These are phyloP conservation scores for Metschnikowia orientalis DNA, from an alignment of 805 yeast species.

Conservation along the genomic window DNA sequence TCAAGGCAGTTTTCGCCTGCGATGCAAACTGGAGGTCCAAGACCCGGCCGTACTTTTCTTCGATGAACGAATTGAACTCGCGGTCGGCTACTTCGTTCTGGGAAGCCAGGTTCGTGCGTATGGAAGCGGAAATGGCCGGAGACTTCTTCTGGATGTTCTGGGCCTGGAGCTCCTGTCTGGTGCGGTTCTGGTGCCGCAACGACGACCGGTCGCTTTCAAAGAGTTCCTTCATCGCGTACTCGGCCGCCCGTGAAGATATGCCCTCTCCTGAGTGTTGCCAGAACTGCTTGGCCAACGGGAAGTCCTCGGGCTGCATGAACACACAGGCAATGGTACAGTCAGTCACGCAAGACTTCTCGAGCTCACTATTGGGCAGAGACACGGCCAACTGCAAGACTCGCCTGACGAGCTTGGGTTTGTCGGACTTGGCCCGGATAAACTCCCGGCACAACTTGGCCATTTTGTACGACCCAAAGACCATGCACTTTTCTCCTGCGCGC, in stretches of 20 bases:
- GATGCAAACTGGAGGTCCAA: conserved; percentile 71
- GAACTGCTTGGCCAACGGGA: conserved; percentile 69
- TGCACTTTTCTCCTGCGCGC: conserved; percentile 67
- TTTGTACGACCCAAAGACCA: conserved; percentile 72
- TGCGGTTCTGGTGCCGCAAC: conserved; percentile 14
- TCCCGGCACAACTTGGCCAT: conserved; percentile 84
- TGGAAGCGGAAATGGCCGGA: conserved; percentile 29
- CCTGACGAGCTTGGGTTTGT: conserved; percentile 24
- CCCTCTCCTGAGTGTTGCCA: conserved; percentile 99
- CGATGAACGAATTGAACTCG: conserved; percentile 67
- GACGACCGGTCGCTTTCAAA: conserved; percentile 20
- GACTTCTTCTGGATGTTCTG: conserved; percentile 29
- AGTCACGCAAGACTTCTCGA: conserved; percentile 54
- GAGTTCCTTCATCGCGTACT: conserved; percentile 68
- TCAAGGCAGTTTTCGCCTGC: conserved; percentile 71
- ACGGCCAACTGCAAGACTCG: conserved; percentile 73
- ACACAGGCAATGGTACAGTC: conserved; percentile 74
- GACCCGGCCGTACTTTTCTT: conserved; percentile 87
- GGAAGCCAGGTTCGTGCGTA: conserved; percentile 20
- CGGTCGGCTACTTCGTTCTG: conserved; percentile 34
- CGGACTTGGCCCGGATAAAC: conserved; percentile 49
- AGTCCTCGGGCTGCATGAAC: conserved; percentile 62
- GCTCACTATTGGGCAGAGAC: conserved; percentile 56
- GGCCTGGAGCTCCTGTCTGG: conserved; percentile 35
- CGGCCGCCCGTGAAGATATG: conserved; percentile 85